Evolutionary conservation across 1,284 basidiomycete species (phyloP).

Genomic region (Cutaneotrichosporon spelunceum): DNA sequence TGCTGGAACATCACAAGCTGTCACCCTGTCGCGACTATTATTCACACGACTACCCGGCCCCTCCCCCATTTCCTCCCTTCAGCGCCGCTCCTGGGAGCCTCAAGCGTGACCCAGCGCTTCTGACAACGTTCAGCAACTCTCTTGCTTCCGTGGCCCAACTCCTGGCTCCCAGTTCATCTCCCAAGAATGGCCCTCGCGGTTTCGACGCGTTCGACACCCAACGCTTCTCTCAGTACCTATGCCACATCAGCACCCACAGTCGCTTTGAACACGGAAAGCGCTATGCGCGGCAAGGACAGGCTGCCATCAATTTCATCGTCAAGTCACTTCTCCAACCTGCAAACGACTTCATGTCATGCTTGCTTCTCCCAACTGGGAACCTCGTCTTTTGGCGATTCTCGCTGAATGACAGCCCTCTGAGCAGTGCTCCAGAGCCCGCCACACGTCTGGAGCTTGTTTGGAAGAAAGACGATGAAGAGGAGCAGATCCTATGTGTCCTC

Average conservation of each 20-base stretch:
- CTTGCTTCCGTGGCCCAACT: not conserved
- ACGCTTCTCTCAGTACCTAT: not conserved
- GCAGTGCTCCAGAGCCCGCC: not conserved
- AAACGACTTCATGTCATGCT: conserved; percentile 19
- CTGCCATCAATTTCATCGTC: conserved; percentile 7
- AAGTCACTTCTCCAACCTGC: conserved; percentile 16
- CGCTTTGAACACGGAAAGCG: not conserved
- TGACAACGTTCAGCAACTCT: not conserved
- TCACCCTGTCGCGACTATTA: not conserved
- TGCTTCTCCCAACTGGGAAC: conserved; percentile 15
- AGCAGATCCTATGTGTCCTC: conserved; percentile 6
- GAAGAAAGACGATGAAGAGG: not conserved
- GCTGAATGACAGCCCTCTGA: not conserved
- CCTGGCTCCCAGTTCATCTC: not conserved
- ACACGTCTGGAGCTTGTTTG: conserved; percentile 13
- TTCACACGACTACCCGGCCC: not conserved
- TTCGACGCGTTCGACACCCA: not conserved
- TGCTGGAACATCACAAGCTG: not conserved
- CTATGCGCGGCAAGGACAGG: not conserved
- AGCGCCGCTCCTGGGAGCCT: not conserved
- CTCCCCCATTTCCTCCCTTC: not conserved
- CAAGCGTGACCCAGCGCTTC: not conserved
- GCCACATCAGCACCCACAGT: not conserved
- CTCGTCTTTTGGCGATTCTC: conserved; percentile 16
- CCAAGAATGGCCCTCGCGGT: not conserved